Conservation (phyloP, 1,284 basidiomycete genomes). For the Porodaedalea pini region DNA sequence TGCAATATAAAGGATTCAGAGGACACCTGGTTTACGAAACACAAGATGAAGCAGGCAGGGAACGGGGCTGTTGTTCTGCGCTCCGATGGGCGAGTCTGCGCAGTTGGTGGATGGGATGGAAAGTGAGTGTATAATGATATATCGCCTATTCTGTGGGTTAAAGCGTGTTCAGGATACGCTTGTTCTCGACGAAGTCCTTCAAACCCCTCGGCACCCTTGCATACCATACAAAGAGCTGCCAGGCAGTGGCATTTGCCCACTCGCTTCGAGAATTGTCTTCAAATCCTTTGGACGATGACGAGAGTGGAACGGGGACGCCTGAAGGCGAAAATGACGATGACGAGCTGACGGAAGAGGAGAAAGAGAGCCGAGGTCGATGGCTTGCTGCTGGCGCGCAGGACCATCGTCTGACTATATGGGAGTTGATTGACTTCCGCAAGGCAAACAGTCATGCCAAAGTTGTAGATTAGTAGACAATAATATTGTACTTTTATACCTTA, state of each 20-base stretch:
- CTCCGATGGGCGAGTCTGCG: slow-evolving; percentile 73
- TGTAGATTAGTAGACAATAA: no score
- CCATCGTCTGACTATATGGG: slow-evolving; percentile 73
- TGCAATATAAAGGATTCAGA: not conserved
- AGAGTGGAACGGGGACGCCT: not conserved
- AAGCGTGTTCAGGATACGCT: slow-evolving; percentile 52
- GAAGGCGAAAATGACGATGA: slow-evolving; percentile 38
- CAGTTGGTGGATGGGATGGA: slow-evolving; percentile 87
- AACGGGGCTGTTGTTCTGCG: slow-evolving; percentile 72
- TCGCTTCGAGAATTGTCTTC: not conserved
- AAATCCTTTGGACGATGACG: not conserved
- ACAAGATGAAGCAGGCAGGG: slow-evolving; percentile 75
- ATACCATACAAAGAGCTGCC: slow-evolving; percentile 75
- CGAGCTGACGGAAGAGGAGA: slow-evolving; percentile 50
- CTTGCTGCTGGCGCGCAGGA: slow-evolving; percentile 73
- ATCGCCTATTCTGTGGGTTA: not conserved
- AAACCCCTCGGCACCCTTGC: slow-evolving; percentile 76
- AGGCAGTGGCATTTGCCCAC: slow-evolving; percentile 65
- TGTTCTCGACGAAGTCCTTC: slow-evolving; percentile 73
- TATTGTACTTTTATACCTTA: no score
- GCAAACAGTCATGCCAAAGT: no score
- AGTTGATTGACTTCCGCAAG: slow-evolving; percentile 60
- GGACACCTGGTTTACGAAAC: slow-evolving; percentile 19
- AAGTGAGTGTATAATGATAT: slow-evolving; percentile 46
- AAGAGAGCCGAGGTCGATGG: slow-evolving; percentile 57